Percentiles rank a stretch among this genome's conserved stretches.
phyloP scores from a whole-genome alignment of 495 filamentous ascomycete species.

The Emericellopsis terricola region DNA sequence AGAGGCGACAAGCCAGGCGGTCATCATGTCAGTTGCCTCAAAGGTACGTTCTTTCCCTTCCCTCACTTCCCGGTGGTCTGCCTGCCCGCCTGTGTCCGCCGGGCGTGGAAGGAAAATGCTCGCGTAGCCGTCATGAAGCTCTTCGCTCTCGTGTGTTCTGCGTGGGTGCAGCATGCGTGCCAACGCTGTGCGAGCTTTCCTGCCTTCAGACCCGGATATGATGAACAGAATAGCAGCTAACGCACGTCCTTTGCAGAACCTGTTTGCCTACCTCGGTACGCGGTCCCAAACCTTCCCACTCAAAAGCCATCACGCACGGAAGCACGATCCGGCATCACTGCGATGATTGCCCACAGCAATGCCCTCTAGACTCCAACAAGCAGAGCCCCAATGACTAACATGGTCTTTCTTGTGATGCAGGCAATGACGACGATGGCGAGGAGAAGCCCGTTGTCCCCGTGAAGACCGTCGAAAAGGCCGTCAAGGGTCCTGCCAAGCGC shows the following conservation, averaged over 20 bases:
- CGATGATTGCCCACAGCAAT: constrained; percentile 6
- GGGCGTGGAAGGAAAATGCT: no score
- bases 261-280: constrained; percentile 77
- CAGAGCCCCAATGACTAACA: no score
- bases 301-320: constrained; percentile 4
- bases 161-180: no score
- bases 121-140: no score
- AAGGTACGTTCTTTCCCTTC: constrained; percentile 28
- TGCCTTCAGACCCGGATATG: no score
- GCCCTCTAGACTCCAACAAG: neutral
- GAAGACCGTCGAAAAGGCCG: constrained; percentile 72
- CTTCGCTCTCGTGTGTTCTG: no score
- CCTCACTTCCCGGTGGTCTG: constrained; percentile 3
- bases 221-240: no score
- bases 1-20: constrained; percentile 27
- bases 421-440: constrained; percentile 77
- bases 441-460: constrained; percentile 61
- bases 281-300: constrained; percentile 17
- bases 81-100: no score
- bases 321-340: constrained; percentile 6
- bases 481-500: constrained; percentile 67
- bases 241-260: no score
- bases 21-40: constrained; percentile 44
- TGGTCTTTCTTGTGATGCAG: no score
- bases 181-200: no score